Base-by-base conservation (phyloP, 805 yeast genomes). In the Ogataea paradorogensis region DNA sequence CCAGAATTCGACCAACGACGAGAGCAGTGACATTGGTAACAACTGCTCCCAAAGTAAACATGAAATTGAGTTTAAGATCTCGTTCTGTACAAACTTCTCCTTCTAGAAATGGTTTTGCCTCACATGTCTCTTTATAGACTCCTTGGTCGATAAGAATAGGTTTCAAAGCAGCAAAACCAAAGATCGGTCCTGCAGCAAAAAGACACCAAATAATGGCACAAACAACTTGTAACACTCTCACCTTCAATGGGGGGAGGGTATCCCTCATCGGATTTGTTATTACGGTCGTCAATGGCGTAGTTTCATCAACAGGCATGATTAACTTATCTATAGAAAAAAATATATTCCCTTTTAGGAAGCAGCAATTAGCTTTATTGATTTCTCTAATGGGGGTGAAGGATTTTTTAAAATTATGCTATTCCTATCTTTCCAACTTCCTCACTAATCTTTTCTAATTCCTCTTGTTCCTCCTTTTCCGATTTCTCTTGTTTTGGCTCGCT, bases 131-230 rank as follows among this genome's bases (percentile, higher is more conserved):
- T 16, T 71, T 61, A 54, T 90, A 91, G 3, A 90, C 82, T 3
- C 91, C 89, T 56, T 91, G 90, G 8, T 70, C 59, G 14, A 88
- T 73, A 30, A 91, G 65, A 9, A 90, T 77, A 5, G 95, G 95
- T 57, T 91, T 91, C 39, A 90, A 67, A 3, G 98, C 97, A 16
- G 97, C 96, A 67, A 90, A 90, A 4, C 98, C 98, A 70, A 90
- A 90, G 10, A 90, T 81, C 1, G 95, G 88, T 5, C 97, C 98
- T 0, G 96, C 96, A 0, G 96, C 88, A 27, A 87, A 69, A 10
- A 90, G 65, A 65, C 97, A 91, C 96, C 96, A 90, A 0, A 71
- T 40, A 13, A 87, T 75, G 21, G 96, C 90, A 62, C 95, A 85
- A 2, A 56, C 33, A 9, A 85, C 73, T 58, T 88, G 95, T 2